Evolutionary conservation across 345 rosid species (phyloP), one percentile per base, ranked within the genome.

Genomic region (Hibiscus syriacus): DNA sequence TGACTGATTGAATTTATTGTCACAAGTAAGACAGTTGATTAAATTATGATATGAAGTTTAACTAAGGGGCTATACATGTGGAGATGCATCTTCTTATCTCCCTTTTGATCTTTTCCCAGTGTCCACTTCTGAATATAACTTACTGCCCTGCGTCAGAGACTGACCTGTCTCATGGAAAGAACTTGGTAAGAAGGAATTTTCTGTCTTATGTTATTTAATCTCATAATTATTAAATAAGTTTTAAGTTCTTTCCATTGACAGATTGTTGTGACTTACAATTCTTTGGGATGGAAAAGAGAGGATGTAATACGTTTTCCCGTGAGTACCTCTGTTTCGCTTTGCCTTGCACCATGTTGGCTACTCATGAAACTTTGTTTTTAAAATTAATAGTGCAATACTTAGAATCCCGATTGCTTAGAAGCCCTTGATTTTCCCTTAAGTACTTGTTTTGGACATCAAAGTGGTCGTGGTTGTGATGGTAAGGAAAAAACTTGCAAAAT

Each of bases 201-300:
- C 22, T 16, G 52, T 62, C 45, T 4, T 29, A 52, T 76, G 29
- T 34, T 55, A 26, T 69, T 67, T 66, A 39, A 49, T 27, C 65
- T 70, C 63, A 46, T 69, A 41, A 55, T 11, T 66, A 48, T 9
- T 53, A 50, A 50, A 50, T 50, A 9, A 50, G 1, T 20, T 50
- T 20, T 20, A 17, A 7, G 25, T 50, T 64, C 32, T 79, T 71
- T 60, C 64, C 58, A 50, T 74, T 6, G 77, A 72, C 74, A 94
- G 99, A 69, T 81, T 54, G 78, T 89, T 70, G 83, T 94, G 78
- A 86, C 85, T 65, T 94, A 94, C 80, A 94, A 94, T 76, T 73
- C 99, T 57, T 94, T 94, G 58, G 99, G 97, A 80, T 94, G 97
- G 99, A 83, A 86, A 77, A 85, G 99, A 79, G 86, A 80, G 59